These are phyloP conservation scores for Alternaria solani DNA, from an alignment of 2,329 filamentous ascomycete genomes.

Conservation along the genomic window DNA sequence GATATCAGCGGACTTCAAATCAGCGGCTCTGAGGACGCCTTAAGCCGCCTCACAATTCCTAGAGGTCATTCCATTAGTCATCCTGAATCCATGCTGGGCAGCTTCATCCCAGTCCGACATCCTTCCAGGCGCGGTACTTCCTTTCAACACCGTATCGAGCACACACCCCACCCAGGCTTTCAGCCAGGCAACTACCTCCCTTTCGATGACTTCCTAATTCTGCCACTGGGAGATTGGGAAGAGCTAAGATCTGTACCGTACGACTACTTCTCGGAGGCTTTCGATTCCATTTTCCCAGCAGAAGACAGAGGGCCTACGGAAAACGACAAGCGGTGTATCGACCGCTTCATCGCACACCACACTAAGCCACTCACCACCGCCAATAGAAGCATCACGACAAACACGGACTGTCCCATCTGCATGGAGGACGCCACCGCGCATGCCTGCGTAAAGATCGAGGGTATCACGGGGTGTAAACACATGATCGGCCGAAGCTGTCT, in stretches of 20 bases:
- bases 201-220: not conserved
- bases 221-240: not conserved
- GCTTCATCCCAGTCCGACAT: not conserved
- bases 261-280: not conserved
- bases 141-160: not conserved
- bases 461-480: not conserved
- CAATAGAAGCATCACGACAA: not conserved
- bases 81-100: not conserved
- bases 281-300: not conserved
- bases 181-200: not conserved
- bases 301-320: not conserved
- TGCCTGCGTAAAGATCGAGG: not conserved
- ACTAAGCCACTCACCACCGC: not conserved
- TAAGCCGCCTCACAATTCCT: not conserved
- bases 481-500: not conserved
- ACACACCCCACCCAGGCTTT: not conserved
- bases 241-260: not conserved
- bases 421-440: not conserved
- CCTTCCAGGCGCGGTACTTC: not conserved
- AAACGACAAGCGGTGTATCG: not conserved
- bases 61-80: not conserved
- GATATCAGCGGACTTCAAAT: not conserved
- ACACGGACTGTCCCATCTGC: conserved; percentile 6
- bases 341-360: not conserved
- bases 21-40: not conserved